These are phyloP conservation scores for Yamadazyma sp. DNA, from an alignment of 805 yeast species.

Conservation along the genomic window DNA sequence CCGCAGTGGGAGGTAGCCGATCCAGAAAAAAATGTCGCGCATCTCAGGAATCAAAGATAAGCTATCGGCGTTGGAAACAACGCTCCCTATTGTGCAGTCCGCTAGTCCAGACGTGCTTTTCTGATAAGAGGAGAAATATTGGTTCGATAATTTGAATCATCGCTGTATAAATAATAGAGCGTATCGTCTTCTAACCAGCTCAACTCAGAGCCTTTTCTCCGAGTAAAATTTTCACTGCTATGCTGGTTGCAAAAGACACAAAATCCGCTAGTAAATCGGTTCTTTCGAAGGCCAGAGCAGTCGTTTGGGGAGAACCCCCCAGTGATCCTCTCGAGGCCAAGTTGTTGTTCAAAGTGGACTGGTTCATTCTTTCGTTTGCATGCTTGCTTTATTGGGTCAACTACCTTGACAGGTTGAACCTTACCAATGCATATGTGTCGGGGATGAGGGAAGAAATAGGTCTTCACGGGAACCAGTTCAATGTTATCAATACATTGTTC, in stretches of 20 bases:
- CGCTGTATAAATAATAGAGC: too few species aligned
- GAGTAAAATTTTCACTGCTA: neutral
- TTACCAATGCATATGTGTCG: conserved; percentile 54
- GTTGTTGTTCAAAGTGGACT: conserved; percentile 37
- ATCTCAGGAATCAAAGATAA: too few species aligned
- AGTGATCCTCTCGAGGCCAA: conserved; percentile 29
- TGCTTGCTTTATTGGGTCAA: conserved; percentile 48
- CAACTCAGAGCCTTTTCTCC: neutral
- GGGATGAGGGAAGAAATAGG: conserved; percentile 62
- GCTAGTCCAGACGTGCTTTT: too few species aligned
- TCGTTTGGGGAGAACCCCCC: conserved; percentile 36
- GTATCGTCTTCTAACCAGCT: too few species aligned
- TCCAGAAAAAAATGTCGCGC: too few species aligned
- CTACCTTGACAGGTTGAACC: conserved; percentile 52
- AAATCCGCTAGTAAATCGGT: neutral
- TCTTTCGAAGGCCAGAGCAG: conserved; percentile 9
- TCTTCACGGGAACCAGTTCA: conserved; percentile 49
- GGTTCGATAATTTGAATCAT: too few species aligned
- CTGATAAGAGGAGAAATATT: too few species aligned
- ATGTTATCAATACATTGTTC: conserved; percentile 54
- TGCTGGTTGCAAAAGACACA: conserved; percentile 3
- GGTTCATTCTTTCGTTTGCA: conserved; percentile 42
- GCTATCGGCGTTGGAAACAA: too few species aligned
- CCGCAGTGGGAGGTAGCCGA: too few species aligned
- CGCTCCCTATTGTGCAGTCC: too few species aligned